These are phyloP conservation scores for Dipteronia dyeriana DNA, from an alignment of 345 rosid species.

Conservation along the genomic window DNA sequence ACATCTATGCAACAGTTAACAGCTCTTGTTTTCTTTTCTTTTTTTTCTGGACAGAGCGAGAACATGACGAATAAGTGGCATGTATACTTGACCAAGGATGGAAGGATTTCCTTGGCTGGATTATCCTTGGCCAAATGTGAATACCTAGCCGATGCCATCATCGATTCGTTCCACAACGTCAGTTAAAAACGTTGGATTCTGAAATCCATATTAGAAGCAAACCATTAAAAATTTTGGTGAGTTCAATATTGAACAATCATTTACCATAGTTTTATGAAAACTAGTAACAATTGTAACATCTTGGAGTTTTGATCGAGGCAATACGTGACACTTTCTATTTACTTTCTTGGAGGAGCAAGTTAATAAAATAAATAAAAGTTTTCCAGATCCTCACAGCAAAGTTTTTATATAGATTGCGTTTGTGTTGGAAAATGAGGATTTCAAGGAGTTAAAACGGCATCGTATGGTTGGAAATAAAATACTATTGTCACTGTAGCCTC, in stretches of 20 bases:
- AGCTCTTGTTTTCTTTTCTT: not conserved
- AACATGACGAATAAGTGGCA: conserved; percentile 96
- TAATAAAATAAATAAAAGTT: not conserved
- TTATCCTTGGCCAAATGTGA: conserved; percentile 89
- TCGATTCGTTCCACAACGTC: conserved; percentile 80
- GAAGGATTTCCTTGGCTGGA: conserved; percentile 93
- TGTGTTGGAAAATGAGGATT: too few relatives aligned
- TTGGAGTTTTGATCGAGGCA: not conserved
- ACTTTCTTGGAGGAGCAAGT: not conserved
- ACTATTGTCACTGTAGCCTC: too few relatives aligned
- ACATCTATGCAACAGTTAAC: not conserved
- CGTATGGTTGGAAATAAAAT: too few relatives aligned
- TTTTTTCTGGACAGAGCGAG: conserved; percentile 51
- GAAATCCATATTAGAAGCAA: conserved; percentile 11
- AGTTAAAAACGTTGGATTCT: conserved; percentile 36
- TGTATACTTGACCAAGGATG: conserved; percentile 93
- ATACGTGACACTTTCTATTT: not conserved
- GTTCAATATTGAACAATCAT: conserved; percentile 5
- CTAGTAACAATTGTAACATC: conserved; percentile 24
- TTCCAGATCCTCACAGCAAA: not conserved
- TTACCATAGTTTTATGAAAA: conserved; percentile 1
- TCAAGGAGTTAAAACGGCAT: too few relatives aligned
- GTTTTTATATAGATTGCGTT: not conserved
- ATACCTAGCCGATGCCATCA: conserved; percentile 86
- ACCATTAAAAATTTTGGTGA: conserved; percentile 14